These are phyloP conservation scores for Cornus kousa DNA, from an alignment of 148 eudicot species.

Conservation along the genomic window DNA sequence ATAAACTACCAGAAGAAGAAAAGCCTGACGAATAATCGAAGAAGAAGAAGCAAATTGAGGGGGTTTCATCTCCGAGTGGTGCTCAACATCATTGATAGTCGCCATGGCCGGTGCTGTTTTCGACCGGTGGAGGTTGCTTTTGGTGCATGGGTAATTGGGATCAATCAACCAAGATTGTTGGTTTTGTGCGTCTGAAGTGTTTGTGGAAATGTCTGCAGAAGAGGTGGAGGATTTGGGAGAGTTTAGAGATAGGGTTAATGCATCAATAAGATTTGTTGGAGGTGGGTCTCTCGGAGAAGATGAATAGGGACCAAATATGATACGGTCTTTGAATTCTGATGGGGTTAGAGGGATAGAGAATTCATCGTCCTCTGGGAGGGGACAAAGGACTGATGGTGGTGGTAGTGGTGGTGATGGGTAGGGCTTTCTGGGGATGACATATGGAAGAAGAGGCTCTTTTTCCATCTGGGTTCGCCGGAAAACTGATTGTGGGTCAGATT, in stretches of 20 bases:
- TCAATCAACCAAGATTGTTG: constrained; percentile 54
- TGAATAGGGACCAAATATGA: constrained; percentile 66
- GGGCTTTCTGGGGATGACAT: constrained; percentile 27
- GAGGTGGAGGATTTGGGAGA: constrained; percentile 13
- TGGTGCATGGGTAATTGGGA: constrained; percentile 40
- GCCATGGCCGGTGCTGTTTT: constrained; percentile 97
- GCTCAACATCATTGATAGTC: constrained; percentile 52
- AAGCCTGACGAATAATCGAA: constrained; percentile 64
- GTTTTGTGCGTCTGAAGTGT: constrained; percentile 19
- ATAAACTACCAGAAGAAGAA: constrained; percentile 61
- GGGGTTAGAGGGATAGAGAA: constrained; percentile 59
- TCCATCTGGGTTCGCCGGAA: constrained; percentile 50
- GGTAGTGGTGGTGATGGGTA: constrained; percentile 31
- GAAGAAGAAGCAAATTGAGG: constrained; percentile 39
- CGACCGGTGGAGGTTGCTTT: constrained; percentile 60
- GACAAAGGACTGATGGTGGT: constrained; percentile 8
- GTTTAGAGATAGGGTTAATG: constrained; percentile 19
- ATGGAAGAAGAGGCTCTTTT: constrained; percentile 63
- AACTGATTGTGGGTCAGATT: constrained; percentile 12
- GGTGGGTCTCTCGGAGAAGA: constrained; percentile 22
- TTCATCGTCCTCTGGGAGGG: constrained; percentile 69
- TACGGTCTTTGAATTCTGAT: constrained; percentile 63
- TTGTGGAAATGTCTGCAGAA: background rate
- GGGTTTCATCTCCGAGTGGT: constrained; percentile 22
- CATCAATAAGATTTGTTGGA: constrained; percentile 33